phyloP scores from a whole-genome alignment of 192 early-diverging fungal genomes.

The Linnemannia zychae region DNA sequence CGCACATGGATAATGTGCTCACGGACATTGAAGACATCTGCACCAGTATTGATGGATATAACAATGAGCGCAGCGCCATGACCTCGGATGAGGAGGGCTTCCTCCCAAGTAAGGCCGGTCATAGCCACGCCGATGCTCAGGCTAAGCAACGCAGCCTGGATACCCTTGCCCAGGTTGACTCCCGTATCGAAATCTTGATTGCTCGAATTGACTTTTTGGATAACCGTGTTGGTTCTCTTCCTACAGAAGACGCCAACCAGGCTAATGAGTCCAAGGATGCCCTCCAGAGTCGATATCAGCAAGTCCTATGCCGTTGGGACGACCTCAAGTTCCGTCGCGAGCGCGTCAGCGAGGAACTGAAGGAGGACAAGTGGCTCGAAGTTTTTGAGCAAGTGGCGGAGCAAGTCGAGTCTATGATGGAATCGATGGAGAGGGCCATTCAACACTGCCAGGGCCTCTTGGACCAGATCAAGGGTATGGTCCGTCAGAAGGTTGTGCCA shows the following conservation, averaged over 20 bases:
- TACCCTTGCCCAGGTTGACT: conserved; percentile 64
- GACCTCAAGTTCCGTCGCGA: conserved; percentile 67
- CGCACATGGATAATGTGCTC: conserved; percentile 47
- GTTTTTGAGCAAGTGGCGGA: conserved; percentile 67
- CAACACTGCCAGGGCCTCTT: conserved; percentile 61
- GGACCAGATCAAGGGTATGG: conserved; percentile 51
- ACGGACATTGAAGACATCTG: conserved; percentile 46
- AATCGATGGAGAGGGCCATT: conserved; percentile 67
- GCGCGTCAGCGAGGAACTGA: conserved; percentile 68
- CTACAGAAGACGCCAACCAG: conserved; percentile 29
- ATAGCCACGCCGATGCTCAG: conserved; percentile 26
- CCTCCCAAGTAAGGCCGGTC: conserved; percentile 24
- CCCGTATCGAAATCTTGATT: conserved; percentile 65
- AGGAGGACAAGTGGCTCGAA: conserved; percentile 70
- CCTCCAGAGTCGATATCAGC: conserved; percentile 48
- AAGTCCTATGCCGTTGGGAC: conserved; percentile 64
- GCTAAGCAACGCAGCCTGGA: conserved; percentile 46
- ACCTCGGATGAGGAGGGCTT: conserved; percentile 51
- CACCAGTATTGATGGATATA: conserved; percentile 44
- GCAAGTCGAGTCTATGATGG: conserved; percentile 71
- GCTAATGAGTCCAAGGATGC: conserved; percentile 51
- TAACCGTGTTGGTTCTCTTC: conserved; percentile 48
- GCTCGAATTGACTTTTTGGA: conserved; percentile 62
- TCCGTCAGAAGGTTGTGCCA: conserved; percentile 48
- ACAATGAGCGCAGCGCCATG: conserved; percentile 53